Evolutionary conservation across 2,329 filamentous ascomycete genomes (phyloP).

Genomic region (Grosmannia huntii): DNA sequence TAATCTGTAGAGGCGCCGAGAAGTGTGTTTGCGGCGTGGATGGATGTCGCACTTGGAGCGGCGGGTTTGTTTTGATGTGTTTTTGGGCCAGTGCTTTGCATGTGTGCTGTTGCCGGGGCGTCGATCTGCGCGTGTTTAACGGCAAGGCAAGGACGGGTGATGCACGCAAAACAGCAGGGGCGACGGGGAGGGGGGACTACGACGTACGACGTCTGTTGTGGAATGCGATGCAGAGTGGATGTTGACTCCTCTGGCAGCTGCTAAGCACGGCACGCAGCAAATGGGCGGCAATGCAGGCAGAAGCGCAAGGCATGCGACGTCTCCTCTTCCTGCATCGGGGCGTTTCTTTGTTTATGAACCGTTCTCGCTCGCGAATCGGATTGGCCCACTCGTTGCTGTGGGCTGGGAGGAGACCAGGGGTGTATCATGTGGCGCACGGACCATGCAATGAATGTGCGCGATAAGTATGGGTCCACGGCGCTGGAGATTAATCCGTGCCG

Average conservation of each 20-base stretch:
- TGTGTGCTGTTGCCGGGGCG: conserved; percentile 9
- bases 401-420: not conserved
- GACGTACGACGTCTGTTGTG: not conserved
- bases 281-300: not conserved
- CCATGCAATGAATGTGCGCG: not conserved
- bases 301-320: not conserved
- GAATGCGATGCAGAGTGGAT: not conserved
- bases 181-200: not conserved
- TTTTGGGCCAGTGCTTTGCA: not conserved
- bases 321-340: not conserved
- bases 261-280: not conserved
- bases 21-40: not conserved
- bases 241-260: not conserved
- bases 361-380: not conserved
- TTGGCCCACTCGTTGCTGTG: not conserved
- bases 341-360: conserved; percentile 4
- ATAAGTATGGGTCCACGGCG: not conserved
- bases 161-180: not conserved
- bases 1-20: not conserved
- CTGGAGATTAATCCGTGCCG: conserved; percentile 13
- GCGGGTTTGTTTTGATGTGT: not conserved
- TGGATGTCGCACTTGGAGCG: not conserved
- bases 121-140: not conserved
- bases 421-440: not conserved
- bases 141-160: not conserved